Evolutionary conservation across 768 basidiomycete species (phyloP).

Genomic region (Candolleomyces efflorescens): DNA sequence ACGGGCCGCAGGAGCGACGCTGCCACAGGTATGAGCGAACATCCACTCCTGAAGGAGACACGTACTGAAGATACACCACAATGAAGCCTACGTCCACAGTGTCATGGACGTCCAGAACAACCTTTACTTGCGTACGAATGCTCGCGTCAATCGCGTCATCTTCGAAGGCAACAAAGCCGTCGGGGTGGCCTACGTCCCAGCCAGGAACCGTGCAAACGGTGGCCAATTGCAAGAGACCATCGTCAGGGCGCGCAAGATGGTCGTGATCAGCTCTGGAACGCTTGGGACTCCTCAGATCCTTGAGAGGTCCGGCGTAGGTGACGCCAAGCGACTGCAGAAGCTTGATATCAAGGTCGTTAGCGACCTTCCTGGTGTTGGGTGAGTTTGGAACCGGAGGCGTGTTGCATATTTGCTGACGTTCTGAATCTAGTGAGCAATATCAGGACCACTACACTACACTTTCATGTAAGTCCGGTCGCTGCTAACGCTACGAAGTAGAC

Average conservation of each 20-base stretch:
- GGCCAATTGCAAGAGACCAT: conserved; percentile 56
- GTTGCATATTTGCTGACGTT: not conserved
- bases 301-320: conserved; percentile 69
- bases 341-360: conserved; percentile 59
- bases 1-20: conserved; percentile 71
- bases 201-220: conserved; percentile 52
- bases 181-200: conserved; percentile 65
- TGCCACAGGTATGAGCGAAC: conserved; percentile 45
- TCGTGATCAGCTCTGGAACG: conserved; percentile 63
- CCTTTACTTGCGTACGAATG: conserved; percentile 61
- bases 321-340: conserved; percentile 48
- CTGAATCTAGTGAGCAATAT: conserved; percentile 51
- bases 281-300: conserved; percentile 71
- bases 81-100: conserved; percentile 62
- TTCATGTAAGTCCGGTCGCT: conserved; percentile 32
- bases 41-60: not conserved
- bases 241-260: conserved; percentile 61
- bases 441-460: conserved; percentile 75
- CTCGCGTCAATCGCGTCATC: conserved; percentile 64
- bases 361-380: conserved; percentile 70
- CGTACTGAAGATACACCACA: not conserved
- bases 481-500: not conserved
- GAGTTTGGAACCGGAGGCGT: conserved; percentile 14
- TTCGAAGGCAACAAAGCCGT: conserved; percentile 72
- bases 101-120: conserved; percentile 68